These are phyloP conservation scores for Bipolaris bicolor DNA, from an alignment of 2,329 filamentous ascomycete species.

Conservation along the genomic window DNA sequence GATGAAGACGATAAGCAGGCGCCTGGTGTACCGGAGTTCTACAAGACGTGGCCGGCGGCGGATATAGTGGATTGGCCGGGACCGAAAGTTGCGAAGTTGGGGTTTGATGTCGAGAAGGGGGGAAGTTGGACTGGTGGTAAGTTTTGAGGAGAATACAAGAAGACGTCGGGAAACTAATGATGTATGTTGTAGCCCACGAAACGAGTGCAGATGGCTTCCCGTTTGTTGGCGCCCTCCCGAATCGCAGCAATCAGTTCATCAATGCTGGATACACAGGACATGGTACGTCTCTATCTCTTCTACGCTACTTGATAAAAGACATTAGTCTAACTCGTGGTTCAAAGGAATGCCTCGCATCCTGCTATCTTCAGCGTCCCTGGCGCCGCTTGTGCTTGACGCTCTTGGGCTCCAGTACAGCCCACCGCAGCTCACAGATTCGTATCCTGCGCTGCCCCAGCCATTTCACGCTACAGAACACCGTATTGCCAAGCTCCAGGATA, in stretches of 20 bases:
- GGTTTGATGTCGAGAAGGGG: constrained; percentile 10
- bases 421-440: constrained; percentile 10
- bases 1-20: constrained; percentile 15
- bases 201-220: constrained; percentile 13
- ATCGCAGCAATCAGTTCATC: constrained; percentile 12
- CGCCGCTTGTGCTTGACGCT: constrained; percentile 15
- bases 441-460: constrained; percentile 13
- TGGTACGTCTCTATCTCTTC: constrained; percentile 5
- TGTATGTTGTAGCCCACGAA: background rate
- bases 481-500: constrained; percentile 12
- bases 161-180: constrained; percentile 1
- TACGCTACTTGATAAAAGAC: background rate
- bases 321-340: background rate
- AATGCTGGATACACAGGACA: constrained; percentile 16
- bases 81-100: constrained; percentile 4
- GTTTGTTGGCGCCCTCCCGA: constrained; percentile 14
- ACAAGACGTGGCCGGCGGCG: constrained; percentile 14
- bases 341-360: constrained; percentile 17
- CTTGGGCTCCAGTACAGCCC: constrained; percentile 9
- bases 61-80: constrained; percentile 12
- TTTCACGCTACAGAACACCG: constrained; percentile 13
- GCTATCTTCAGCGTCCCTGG: constrained; percentile 12
- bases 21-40: constrained; percentile 12
- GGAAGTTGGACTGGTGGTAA: constrained; percentile 18
- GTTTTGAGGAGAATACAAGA: background rate